Percentiles rank a stretch among this genome's conserved stretches.
Evolutionary conservation across 176 grass and related monocot species (phyloP).

Genomic region (Bothriochloa decipiens): DNA sequence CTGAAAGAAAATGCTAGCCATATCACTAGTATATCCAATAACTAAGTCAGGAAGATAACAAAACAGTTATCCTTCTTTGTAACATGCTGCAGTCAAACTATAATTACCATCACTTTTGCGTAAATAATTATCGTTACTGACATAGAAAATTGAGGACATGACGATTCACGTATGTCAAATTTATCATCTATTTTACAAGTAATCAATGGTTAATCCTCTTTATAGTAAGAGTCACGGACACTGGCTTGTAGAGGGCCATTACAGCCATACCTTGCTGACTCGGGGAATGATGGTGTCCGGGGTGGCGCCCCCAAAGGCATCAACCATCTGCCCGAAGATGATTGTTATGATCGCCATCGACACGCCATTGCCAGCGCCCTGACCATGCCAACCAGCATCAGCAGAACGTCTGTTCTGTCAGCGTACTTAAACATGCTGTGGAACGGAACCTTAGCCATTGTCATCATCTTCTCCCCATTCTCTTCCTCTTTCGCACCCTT

Average conservation of each 20-base stretch:
- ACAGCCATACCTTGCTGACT: slow-evolving; percentile 38
- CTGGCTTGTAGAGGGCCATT: neutral
- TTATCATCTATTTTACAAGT: slow-evolving; percentile 1
- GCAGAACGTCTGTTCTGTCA: slow-evolving; percentile 12
- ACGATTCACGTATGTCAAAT: neutral
- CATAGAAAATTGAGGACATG: neutral
- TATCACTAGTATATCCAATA: neutral
- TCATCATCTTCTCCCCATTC: slow-evolving; percentile 10
- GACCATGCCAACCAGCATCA: slow-evolving; percentile 38
- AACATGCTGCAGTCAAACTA: neutral
- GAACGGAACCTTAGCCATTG: slow-evolving; percentile 30
- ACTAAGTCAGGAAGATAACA: neutral
- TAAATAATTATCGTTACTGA: neutral
- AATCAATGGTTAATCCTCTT: neutral
- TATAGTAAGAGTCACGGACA: neutral
- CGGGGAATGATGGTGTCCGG: slow-evolving; percentile 22
- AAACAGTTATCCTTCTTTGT: neutral
- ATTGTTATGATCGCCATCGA: slow-evolving; percentile 39
- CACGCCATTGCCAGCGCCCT: slow-evolving; percentile 31
- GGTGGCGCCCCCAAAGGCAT: slow-evolving; percentile 37
- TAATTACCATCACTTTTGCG: neutral
- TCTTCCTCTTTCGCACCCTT: neutral
- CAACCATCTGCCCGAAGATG: slow-evolving; percentile 46
- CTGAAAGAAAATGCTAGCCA: slow-evolving; percentile 43
- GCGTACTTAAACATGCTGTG: slow-evolving; percentile 40